These are phyloP conservation scores for Yamadazyma jaroonii DNA, from an alignment of 1,139 yeast genomes.

Conservation along the genomic window DNA sequence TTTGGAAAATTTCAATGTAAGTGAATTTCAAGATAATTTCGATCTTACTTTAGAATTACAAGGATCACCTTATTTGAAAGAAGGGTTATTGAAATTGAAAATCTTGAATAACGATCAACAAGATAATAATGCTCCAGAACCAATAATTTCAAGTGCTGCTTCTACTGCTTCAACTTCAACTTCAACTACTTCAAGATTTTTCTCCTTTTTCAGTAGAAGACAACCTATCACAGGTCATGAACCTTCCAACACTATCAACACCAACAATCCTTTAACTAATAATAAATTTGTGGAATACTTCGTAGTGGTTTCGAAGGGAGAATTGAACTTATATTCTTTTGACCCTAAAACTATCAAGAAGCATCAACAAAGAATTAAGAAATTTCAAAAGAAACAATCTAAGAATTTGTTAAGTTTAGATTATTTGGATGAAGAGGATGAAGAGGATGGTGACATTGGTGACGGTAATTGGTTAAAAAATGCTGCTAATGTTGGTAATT, in stretches of 20 bases:
- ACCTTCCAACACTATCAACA: conserved; percentile 9
- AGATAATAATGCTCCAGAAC: conserved; percentile 25
- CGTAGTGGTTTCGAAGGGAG: conserved; percentile 59
- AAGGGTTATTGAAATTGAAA: conserved; percentile 61
- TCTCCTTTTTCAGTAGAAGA: conserved; percentile 21
- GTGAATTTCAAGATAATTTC: conserved; percentile 47
- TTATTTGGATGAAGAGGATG: conserved; percentile 17
- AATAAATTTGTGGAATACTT: conserved; percentile 47
- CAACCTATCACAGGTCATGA: conserved; percentile 7
- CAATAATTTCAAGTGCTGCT: conserved; percentile 20
- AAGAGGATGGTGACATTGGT: conserved; percentile 37
- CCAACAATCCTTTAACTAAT: conserved; percentile 12
- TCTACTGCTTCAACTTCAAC: conserved; percentile 21
- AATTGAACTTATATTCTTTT: conserved; percentile 52
- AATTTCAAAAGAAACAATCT: conserved; percentile 23
- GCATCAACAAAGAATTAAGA: conserved; percentile 34
- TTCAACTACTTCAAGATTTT: conserved; percentile 19
- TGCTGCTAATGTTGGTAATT: conserved; percentile 47
- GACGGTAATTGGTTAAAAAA: conserved; percentile 68
- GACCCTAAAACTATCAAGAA: conserved; percentile 44
- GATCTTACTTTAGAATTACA: conserved; percentile 61
- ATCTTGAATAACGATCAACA: conserved; percentile 41
- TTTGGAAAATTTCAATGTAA: conserved; percentile 39
- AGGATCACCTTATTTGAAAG: conserved; percentile 80
- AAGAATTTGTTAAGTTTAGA: conserved; percentile 14